A percentile compares a stretch with the other conserved stretches of the same genome.
Conservation (phyloP, 345 rosid genomes). For the Xanthoceras sorbifolium region DNA sequence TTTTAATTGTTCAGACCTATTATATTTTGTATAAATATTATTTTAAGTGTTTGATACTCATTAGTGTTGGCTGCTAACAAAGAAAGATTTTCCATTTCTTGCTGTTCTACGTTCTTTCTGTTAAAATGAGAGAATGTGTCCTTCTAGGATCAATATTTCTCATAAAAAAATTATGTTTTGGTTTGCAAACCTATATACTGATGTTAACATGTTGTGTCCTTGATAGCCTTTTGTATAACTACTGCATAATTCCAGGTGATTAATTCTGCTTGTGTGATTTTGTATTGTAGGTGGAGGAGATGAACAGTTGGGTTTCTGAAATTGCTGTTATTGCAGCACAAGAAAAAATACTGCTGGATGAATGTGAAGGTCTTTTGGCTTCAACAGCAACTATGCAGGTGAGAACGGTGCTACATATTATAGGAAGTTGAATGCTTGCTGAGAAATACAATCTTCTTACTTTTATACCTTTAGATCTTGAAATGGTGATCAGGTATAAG, state of each 20-base stretch:
- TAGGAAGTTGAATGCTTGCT: background rate
- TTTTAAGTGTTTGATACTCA: background rate
- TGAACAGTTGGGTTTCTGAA: conserved; percentile 58
- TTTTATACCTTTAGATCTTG: background rate
- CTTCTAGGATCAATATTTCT: background rate
- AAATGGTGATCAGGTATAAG: conserved; percentile 7
- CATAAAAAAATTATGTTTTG: background rate
- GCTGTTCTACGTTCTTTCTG: background rate
- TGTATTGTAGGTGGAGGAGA: conserved; percentile 51
- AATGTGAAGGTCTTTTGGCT: conserved; percentile 69
- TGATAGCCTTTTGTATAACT: conserved; percentile 18
- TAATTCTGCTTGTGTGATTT: background rate
- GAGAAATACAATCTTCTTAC: background rate
- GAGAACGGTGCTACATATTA: conserved; percentile 7
- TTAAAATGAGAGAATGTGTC: background rate
- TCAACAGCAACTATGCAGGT: conserved; percentile 77
- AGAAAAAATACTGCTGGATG: conserved; percentile 62
- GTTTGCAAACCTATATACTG: background rate
- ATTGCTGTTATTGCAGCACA: conserved; percentile 54
- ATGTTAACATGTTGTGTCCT: background rate
- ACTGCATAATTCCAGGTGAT: conserved; percentile 7
- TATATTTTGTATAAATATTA: background rate
- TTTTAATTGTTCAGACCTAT: background rate
- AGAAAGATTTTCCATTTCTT: background rate
- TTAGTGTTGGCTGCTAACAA: background rate